Base-by-base conservation (phyloP, 2,329 filamentous ascomycete genomes). In the Aureobasidium subglaciale region DNA sequence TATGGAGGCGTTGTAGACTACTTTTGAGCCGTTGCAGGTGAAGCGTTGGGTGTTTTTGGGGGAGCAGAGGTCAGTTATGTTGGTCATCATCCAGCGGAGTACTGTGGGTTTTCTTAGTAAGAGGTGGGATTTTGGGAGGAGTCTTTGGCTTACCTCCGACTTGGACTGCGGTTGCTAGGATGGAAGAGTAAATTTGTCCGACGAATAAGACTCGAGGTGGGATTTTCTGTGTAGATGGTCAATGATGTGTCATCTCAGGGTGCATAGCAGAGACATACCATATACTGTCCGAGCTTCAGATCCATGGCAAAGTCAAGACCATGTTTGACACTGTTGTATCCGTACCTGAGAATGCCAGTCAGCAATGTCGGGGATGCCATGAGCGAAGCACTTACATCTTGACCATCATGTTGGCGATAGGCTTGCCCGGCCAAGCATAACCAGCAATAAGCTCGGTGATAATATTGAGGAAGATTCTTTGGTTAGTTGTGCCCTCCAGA, bases 401-500 rank as follows among this genome's bases (percentile, higher is more conserved):
- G 32, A 35, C 32, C 32, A 35, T 35, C 32, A 65, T 59, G 50
- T 61, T 61, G 2, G 62, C 61, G 1, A 64, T 20, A 7, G 65
- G 64, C 15, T 61, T 58, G 7, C 64, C 64, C 16, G 67, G 73
- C 38, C 70, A 67, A 42, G 77, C 63, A 24, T 75, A 72, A 29
- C 73, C 75, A 4, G 69, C 74, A 16, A 78, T 37, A 1, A 49
- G 10, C 22, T 27, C 29, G 45, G 13, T 20, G 18, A 49, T 15
- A 16, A 49, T 22, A 10, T 49, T 22, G 18, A 56, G 22, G 34
- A 29, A 25, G 34, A 48, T 32, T 30, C 37, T 48, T 5, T n/a
- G 18, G 7, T 56, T 56, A 13, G 89, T 93, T 61, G 93, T 88
- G 16, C 88, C 89, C 87, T 92, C 92, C 64, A 95, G 87, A 66